A percentile compares a stretch with the other conserved stretches of the same genome.
Conservation (phyloP, 768 basidiomycete genomes). For the Tephrocybe rancida region DNA sequence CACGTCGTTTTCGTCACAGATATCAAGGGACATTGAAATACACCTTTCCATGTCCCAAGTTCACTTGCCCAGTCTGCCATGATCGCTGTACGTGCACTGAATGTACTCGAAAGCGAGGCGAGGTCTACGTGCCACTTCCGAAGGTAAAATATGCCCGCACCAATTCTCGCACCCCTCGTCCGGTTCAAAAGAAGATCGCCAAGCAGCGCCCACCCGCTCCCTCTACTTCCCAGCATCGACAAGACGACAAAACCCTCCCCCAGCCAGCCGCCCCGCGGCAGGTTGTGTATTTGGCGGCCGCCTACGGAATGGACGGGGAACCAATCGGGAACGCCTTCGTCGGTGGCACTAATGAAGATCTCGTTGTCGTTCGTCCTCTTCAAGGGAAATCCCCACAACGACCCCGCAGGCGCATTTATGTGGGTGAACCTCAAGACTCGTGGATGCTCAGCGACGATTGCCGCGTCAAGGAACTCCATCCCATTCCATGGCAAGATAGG, state of each 20-base stretch:
- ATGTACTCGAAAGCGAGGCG: slow-evolving; percentile 48
- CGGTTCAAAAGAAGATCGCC: background rate
- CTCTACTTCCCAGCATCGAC: background rate
- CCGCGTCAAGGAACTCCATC: slow-evolving; percentile 13
- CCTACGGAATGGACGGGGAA: slow-evolving; percentile 30
- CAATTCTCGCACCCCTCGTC: background rate
- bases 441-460: slow-evolving; percentile 26
- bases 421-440: slow-evolving; percentile 30
- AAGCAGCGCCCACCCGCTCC: background rate
- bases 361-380: slow-evolving; percentile 19
- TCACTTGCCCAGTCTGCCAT: slow-evolving; percentile 48
- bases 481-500: slow-evolving; percentile 11
- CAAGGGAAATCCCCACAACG: background rate
- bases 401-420: slow-evolving; percentile 23
- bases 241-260: slow-evolving; percentile 11
- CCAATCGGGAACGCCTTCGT: slow-evolving; percentile 28
- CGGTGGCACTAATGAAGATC: slow-evolving; percentile 18
- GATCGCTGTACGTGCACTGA: slow-evolving; percentile 50
- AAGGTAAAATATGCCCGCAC: background rate
- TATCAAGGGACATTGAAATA: slow-evolving; percentile 26
- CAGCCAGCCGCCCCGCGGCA: slow-evolving; percentile 13
- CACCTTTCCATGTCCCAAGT: slow-evolving; percentile 19
- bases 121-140: slow-evolving; percentile 35
- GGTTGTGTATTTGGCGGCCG: slow-evolving; percentile 30
- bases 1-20: slow-evolving; percentile 18